Percentiles rank a stretch among this genome's conserved stretches.
These are phyloP conservation scores for Phascolomyces articulosus DNA, from an alignment of 371 early-diverging fungal species.

Conservation along the genomic window DNA sequence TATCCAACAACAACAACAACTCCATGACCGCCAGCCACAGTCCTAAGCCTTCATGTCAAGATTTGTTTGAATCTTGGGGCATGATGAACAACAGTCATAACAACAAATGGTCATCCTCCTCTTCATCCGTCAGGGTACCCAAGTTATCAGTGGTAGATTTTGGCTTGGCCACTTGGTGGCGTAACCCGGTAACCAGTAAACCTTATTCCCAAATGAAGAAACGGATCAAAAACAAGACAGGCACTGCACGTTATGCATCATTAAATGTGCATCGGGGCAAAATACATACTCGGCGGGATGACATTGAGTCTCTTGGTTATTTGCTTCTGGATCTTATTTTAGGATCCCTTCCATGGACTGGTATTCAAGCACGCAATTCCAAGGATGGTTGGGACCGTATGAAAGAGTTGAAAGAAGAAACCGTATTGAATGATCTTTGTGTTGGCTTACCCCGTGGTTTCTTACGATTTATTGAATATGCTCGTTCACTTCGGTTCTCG, in stretches of 20 bases:
- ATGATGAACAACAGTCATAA: not conserved
- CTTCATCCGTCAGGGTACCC: not conserved
- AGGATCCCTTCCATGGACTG: conserved; percentile 69
- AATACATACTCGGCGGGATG: conserved; percentile 62
- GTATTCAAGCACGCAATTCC: conserved; percentile 58
- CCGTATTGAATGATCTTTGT: conserved; percentile 52
- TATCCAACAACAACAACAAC: not conserved
- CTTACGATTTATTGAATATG: conserved; percentile 70
- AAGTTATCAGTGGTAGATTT: conserved; percentile 55
- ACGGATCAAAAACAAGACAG: conserved; percentile 55
- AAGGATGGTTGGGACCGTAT: conserved; percentile 68
- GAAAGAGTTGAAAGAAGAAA: conserved; percentile 55
- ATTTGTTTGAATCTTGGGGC: not conserved
- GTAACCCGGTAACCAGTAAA: conserved; percentile 46
- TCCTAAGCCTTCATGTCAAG: conserved; percentile 3
- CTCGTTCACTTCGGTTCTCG: conserved; percentile 83
- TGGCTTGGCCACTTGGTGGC: conserved; percentile 58
- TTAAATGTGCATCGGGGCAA: conserved; percentile 64
- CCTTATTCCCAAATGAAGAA: conserved; percentile 51
- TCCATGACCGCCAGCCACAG: not conserved
- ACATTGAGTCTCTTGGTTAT: conserved; percentile 65
- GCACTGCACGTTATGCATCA: conserved; percentile 70
- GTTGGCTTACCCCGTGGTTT: conserved; percentile 58
- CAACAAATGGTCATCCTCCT: not conserved
- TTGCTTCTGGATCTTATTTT: conserved; percentile 57